Evolutionary conservation across 2,329 filamentous ascomycete species (phyloP), one percentile per base, ranked within the genome.

Genomic region (Orbilia oligospora): DNA sequence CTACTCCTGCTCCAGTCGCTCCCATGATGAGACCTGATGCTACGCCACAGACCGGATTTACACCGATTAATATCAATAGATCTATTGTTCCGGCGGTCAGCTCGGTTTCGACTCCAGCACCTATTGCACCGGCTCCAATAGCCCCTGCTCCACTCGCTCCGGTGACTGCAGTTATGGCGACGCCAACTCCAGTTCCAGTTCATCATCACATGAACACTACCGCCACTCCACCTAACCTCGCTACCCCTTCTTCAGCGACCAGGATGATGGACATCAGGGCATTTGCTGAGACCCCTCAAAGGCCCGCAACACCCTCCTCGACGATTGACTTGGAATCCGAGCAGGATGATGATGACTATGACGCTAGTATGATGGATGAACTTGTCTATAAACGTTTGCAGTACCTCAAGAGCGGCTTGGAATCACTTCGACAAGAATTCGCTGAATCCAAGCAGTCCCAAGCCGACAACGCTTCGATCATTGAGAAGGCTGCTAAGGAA

Each of bases 1-100:
- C 22, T 5, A 30, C 58, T 12, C 9, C 22, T 5, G 41, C 58
- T 22, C 51, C 69, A 10, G 53, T 48, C 0, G 51, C 30, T 41
- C 33, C 41, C 14, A 46, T 58, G 36, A 41, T 33, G 48, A 53
- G 38, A 36, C 49, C 20, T 3, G 24, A 58, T 14, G 30, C 55
- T 4, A 44, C 44, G 14, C 49, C 46, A n/a, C 33, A 66, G 49
- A 61, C 56, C 6, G 70, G 70, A 10, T 73, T 73, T 36, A 73
- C 70, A 10, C 70, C 70, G n/a, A 73, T 73, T 18, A 73, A 72
- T 49, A 51, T 65, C 46, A 72, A 73, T 44, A 41, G 70, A 30
- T 61, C 70, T 16, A 41, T 44, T 3, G 41, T 24, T 10, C 48
- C 12, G 20, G 46, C 48, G 20, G 56, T 18, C 22, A 48, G 27